Conservation (phyloP, 352 stramenopile species). For the Pythium monospermum region DNA sequence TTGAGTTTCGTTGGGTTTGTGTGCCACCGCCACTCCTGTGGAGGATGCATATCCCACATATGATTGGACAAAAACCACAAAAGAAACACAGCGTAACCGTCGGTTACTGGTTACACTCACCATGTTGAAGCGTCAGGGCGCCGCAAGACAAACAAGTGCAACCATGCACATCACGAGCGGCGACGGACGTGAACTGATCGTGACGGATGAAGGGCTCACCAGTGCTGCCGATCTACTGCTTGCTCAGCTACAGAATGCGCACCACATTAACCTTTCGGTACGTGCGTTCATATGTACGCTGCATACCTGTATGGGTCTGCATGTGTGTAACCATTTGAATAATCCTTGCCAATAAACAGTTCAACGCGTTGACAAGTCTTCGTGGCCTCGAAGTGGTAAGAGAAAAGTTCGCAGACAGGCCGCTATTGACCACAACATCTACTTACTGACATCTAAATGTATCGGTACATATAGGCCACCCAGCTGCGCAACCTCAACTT, state of each 20-base stretch:
- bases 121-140: constrained; percentile 13
- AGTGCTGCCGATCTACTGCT: constrained; percentile 22
- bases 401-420: no score
- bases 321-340: no score
- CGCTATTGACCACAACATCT: no score
- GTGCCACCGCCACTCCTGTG: constrained; percentile 14
- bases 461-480: constrained; percentile 25
- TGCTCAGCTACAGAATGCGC: constrained; percentile 14
- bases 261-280: constrained; percentile 65
- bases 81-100: not conserved
- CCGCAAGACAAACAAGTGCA: not conserved
- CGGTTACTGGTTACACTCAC: not conserved
- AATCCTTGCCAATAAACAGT: no score
- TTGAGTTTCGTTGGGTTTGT: not conserved
- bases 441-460: no score
- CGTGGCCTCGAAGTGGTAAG: constrained; percentile 43
- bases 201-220: constrained; percentile 45
- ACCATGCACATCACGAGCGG: constrained; percentile 40
- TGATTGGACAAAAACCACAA: constrained; percentile 15
- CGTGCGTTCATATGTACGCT: no score
- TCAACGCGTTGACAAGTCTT: constrained; percentile 48
- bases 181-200: constrained; percentile 41
- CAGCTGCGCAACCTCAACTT: constrained; percentile 57
- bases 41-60: constrained; percentile 7
- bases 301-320: no score